These are phyloP conservation scores for Paramecium biaurelia DNA, from an alignment of 73 alveolate genomes.

Conservation along the genomic window DNA sequence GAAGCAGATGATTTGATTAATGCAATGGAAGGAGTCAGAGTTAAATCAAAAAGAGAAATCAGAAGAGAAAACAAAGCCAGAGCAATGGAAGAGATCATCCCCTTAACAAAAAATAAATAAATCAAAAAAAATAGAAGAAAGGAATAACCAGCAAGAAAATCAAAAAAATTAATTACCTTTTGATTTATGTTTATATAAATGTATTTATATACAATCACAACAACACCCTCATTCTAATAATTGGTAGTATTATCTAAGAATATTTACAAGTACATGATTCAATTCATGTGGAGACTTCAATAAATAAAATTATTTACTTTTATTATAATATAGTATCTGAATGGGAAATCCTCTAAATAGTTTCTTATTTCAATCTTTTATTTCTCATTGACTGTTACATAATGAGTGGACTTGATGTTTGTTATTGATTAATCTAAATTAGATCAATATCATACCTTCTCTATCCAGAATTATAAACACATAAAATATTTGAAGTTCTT, in stretches of 20 bases:
- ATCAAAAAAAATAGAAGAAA: slow-evolving; percentile 35
- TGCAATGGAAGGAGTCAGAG: slow-evolving; percentile 28
- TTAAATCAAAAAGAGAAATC: not conserved
- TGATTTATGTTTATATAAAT: not conserved
- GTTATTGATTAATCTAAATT: slow-evolving; percentile 52
- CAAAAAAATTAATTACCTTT: slow-evolving; percentile 19
- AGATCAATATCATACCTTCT: not conserved
- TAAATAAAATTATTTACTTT: slow-evolving; percentile 26
- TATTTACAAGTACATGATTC: slow-evolving; percentile 53
- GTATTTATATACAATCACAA: not conserved
- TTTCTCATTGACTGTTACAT: not conserved
- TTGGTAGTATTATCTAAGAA: slow-evolving; percentile 55
- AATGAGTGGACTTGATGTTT: slow-evolving; percentile 63
- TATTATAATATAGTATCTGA: slow-evolving; percentile 95
- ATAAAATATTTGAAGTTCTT: slow-evolving; percentile 80
- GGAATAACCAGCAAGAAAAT: slow-evolving; percentile 10
- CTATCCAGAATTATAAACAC: slow-evolving; percentile 67
- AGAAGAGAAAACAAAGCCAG: not conserved
- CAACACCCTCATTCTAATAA: not conserved
- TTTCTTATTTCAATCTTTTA: slow-evolving; percentile 79
- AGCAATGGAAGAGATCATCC: slow-evolving; percentile 33
- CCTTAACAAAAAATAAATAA: not conserved
- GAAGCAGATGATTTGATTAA: slow-evolving; percentile 46
- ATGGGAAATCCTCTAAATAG: slow-evolving; percentile 99
- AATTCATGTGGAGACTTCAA: slow-evolving; percentile 52